Evolutionary conservation across 1,139 yeast genomes (phyloP), one percentile per base, ranked within the genome.

Genomic region (Geotrichum bryndzae): DNA sequence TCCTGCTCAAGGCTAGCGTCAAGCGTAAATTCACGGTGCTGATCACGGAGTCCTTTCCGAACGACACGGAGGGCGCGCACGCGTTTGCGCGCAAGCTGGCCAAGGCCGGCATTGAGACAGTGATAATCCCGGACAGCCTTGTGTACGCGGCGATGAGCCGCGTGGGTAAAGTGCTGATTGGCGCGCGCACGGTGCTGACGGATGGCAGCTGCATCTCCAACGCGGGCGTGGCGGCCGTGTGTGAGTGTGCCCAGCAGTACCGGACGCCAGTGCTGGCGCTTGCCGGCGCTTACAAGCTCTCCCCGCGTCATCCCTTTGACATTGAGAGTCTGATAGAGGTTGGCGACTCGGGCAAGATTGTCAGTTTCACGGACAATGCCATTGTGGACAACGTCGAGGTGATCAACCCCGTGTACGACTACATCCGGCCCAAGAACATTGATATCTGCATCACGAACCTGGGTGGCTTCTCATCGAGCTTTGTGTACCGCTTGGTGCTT

Each of bases 381-480:
- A 70, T 75, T 66, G 82, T 88, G 70, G 87, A 87, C 65, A 84
- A 86, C 68, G 87, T 90, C 60, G 96, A 89, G 70, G 92, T 92
- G 33, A 82, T 94, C 58, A 95, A 95, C 74, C 97, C 98, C n/a
- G 78, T 90, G 65, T 88, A 84, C 68, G 98, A 92, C 73, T 94
- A 92, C 73, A 86, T 95, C 53, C 87, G 94, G 4, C 99, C 99
- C 0, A 98, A 92, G 70, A 86, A 90, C 71, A 89, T 95, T 67
- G 98, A 94, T 74, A 90, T 95, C 67, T 91, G 88, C 74, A 90
- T 94, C 70, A 92, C 99, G 23, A 94, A 95, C 73, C 83, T 91
- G 65, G 99, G 99, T 56, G 98, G 98, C 35, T 92, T 89, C 73
- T 90, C 98, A 31, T 99, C 99, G 57, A 90, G 96, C 67, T 95